These are phyloP conservation scores for Durio zibethinus DNA, from an alignment of 345 rosid species.

Conservation along the genomic window DNA sequence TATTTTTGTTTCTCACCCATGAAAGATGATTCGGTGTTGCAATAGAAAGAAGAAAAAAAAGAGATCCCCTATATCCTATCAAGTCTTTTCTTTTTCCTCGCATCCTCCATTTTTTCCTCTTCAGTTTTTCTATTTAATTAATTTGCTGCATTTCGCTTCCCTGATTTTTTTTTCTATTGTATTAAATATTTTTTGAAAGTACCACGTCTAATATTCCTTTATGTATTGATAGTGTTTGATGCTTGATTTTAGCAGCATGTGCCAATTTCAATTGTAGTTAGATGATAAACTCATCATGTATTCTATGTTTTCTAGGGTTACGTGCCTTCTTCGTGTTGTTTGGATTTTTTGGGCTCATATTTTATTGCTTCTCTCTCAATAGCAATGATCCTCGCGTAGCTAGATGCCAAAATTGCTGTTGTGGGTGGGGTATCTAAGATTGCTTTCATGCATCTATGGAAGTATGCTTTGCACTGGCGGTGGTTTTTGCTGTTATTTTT, in stretches of 20 bases:
- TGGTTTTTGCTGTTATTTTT: slow-evolving; percentile 83
- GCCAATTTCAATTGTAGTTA: background rate
- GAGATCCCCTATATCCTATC: no score
- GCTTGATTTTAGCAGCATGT: slow-evolving; percentile 2
- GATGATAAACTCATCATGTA: slow-evolving; percentile 10
- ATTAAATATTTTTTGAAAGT: no score
- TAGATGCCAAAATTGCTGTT: slow-evolving; percentile 94
- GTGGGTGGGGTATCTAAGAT: slow-evolving; percentile 95
- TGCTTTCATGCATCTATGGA: slow-evolving; percentile 97
- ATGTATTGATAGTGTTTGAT: background rate
- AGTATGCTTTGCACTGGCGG: slow-evolving; percentile 77
- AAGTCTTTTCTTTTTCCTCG: no score
- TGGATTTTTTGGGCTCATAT: slow-evolving; percentile 83
- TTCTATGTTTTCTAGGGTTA: slow-evolving; percentile 47
- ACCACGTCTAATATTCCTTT: background rate
- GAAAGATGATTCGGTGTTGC: no score
- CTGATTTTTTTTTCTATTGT: no score
- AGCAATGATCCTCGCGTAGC: slow-evolving; percentile 83
- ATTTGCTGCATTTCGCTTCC: no score
- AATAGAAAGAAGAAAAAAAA: no score
- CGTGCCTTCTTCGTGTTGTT: slow-evolving; percentile 81
- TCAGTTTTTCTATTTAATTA: no score
- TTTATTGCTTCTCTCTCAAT: slow-evolving; percentile 82
- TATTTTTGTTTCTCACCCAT: no score
- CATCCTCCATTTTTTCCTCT: no score